These are phyloP conservation scores for Penicillium sp. DNA, from an alignment of 2,329 filamentous ascomycete genomes.

Conservation along the genomic window DNA sequence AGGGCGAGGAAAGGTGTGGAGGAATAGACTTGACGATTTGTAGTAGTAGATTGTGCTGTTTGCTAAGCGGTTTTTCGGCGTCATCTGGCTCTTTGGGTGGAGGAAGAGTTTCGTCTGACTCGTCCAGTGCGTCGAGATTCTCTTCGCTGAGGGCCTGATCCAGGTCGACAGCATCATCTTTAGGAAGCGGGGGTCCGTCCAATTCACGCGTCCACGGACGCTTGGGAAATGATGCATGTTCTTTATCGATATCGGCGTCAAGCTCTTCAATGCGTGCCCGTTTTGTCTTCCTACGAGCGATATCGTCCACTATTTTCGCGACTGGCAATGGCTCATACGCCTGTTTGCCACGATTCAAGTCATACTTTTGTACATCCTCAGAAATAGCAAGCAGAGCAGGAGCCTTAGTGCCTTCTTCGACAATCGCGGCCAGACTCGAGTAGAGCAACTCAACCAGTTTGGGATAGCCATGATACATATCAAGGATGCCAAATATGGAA, in stretches of 20 bases:
- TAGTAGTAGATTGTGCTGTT: constrained; percentile 75
- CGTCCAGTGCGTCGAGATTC: constrained; percentile 13
- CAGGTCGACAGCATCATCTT: constrained; percentile 20
- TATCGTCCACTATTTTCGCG: constrained; percentile 29
- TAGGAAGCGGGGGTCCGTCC: constrained; percentile 23
- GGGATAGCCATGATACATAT: constrained; percentile 91
- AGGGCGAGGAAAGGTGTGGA: constrained; percentile 83
- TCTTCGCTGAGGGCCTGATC: constrained; percentile 17
- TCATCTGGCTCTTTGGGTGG: constrained; percentile 49
- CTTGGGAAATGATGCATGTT: constrained; percentile 26
- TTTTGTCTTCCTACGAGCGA: constrained; percentile 32
- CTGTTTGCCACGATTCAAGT: constrained; percentile 26
- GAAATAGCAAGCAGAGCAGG: constrained; percentile 46
- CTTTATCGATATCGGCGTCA: constrained; percentile 22
- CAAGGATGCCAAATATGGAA: constrained; percentile 87
- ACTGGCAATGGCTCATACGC: constrained; percentile 29
- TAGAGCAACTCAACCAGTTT: constrained; percentile 82
- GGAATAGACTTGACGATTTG: constrained; percentile 81
- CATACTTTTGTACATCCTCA: constrained; percentile 21
- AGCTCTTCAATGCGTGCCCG: constrained; percentile 21
- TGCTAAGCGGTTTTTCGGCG: constrained; percentile 60
- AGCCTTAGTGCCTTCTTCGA: constrained; percentile 70
- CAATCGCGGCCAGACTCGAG: constrained; percentile 73
- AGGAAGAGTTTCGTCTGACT: constrained; percentile 32
- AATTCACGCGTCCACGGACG: constrained; percentile 28